Percentiles rank a stretch among this genome's conserved stretches.
These are phyloP conservation scores for Globisporangium cederbergense DNA, from an alignment of 352 stramenopile genomes.

Conservation along the genomic window DNA sequence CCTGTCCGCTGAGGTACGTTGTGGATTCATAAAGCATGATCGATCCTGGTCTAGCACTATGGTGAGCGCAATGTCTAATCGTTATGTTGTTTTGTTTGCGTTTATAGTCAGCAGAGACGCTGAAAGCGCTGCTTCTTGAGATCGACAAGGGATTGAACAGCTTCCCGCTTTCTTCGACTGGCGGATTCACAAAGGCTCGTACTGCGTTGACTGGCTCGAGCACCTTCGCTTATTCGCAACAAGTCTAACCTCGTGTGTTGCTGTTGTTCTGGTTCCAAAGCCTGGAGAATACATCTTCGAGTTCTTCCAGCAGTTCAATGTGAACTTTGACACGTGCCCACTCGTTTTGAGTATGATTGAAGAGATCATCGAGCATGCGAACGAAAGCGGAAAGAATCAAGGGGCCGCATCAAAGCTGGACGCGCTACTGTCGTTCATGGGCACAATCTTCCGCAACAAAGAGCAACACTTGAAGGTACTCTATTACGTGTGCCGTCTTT, in stretches of 20 bases:
- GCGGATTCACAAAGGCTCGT: constrained; percentile 81
- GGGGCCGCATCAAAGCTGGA: constrained; percentile 75
- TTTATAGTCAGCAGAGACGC: constrained; percentile 64
- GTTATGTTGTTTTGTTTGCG: neutral
- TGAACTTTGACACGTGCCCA: constrained; percentile 86
- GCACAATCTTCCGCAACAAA: constrained; percentile 84
- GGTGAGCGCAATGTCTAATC: neutral
- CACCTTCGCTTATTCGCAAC: neutral
- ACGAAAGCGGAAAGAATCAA: constrained; percentile 63
- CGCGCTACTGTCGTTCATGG: constrained; percentile 76
- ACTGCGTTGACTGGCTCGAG: neutral
- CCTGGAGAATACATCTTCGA: constrained; percentile 88
- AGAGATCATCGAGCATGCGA: constrained; percentile 84
- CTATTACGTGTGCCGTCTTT: neutral
- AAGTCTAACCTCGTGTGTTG: constrained; percentile 1
- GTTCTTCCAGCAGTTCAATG: constrained; percentile 89
- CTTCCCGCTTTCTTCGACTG: constrained; percentile 67
- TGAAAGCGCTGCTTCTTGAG: constrained; percentile 80
- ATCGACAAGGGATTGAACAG: constrained; percentile 80
- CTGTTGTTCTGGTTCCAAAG: constrained; percentile 19
- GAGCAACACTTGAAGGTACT: constrained; percentile 67
- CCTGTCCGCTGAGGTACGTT: constrained; percentile 60
- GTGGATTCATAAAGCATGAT: neutral
- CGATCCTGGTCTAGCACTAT: neutral
- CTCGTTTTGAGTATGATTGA: constrained; percentile 87